These are phyloP conservation scores for Neophaeococcomyces aloes DNA, from an alignment of 2,329 filamentous ascomycete species.

Conservation along the genomic window DNA sequence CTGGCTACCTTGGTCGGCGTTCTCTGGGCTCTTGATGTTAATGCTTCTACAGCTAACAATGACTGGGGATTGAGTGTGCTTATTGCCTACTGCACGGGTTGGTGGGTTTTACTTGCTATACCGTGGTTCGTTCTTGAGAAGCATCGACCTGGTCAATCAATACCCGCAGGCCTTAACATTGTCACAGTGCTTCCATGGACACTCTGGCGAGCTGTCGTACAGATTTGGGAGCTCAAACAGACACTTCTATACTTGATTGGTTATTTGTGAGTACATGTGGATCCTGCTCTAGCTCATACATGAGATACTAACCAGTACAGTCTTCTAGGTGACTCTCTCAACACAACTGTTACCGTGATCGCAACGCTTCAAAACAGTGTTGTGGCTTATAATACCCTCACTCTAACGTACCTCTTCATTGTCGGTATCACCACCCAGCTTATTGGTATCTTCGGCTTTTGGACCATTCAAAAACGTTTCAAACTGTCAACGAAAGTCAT, in stretches of 20 bases:
- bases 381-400: constrained; percentile 54
- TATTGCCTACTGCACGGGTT: constrained; percentile 53
- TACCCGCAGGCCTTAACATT: constrained; percentile 35
- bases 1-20: constrained; percentile 56
- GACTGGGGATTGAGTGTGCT: constrained; percentile 57
- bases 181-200: constrained; percentile 54
- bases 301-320: constrained; percentile 42
- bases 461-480: constrained; percentile 50
- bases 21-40: constrained; percentile 51
- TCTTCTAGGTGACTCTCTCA: constrained; percentile 57
- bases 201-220: constrained; percentile 45
- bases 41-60: constrained; percentile 49
- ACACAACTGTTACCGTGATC: constrained; percentile 60
- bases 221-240: constrained; percentile 57
- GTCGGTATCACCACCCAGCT: constrained; percentile 56
- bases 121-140: constrained; percentile 61
- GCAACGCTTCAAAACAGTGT: constrained; percentile 55
- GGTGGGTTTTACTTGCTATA: constrained; percentile 53
- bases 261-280: not conserved
- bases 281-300: not conserved
- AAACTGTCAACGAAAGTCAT: constrained; percentile 54
- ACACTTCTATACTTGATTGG: constrained; percentile 54
- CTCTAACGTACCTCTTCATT: constrained; percentile 55
- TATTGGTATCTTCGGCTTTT: constrained; percentile 52
- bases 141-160: constrained; percentile 47